Evolutionary conservation across 352 stramenopile species (phyloP), one percentile per base, ranked within the genome.

Genomic region (Globisporangium takayamanum): DNA sequence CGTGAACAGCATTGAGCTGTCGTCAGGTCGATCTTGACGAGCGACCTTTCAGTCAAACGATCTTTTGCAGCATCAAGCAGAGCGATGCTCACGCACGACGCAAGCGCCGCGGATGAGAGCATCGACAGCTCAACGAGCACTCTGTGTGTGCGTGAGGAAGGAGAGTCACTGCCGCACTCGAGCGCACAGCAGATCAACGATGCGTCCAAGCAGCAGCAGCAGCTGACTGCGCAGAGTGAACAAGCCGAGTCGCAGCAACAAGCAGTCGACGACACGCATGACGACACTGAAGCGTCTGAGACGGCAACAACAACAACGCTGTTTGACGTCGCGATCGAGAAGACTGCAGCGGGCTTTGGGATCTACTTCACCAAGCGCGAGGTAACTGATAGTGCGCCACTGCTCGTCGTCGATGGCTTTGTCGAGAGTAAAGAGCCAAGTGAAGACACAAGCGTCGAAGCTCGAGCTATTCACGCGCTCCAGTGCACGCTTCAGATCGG

Each of bases 361-460:
- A 76, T 83, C 37, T 80, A 77, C 59, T 83, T 80, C 49, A 54
- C 73, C 10, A 73, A 67, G 45, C 63, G 53, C 22, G 59, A 63
- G 2, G 2, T 5, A 15, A 15, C 36, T 18, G 16, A 12, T 10
- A 46, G 54, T 62, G 50, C 3, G 54, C n/a, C 42, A 15, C 16
- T 26, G 39, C 57, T 83, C 18, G 59, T 49, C 3, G 69, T 80
- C 10, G 73, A 83, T 56, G 71, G 73, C 15, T 75, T 83, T 37
- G 62, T 78, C 14, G 62, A 74, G 20, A 50, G 48, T 50, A 3
- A 4, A n/a, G 26, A 50, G 18, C 11, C 50, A 11, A 44, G 50
- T 12, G 30, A 46, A 5, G 20, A 25, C 51, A 20, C 41, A n/a
- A 47, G 8, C 41, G 41, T 2, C 3, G 39, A 45, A 15, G 39